A percentile compares a stretch with the other conserved stretches of the same genome.
These are phyloP conservation scores for Pyrenophora graminea DNA, from an alignment of 2,329 filamentous ascomycete species.

Conservation along the genomic window DNA sequence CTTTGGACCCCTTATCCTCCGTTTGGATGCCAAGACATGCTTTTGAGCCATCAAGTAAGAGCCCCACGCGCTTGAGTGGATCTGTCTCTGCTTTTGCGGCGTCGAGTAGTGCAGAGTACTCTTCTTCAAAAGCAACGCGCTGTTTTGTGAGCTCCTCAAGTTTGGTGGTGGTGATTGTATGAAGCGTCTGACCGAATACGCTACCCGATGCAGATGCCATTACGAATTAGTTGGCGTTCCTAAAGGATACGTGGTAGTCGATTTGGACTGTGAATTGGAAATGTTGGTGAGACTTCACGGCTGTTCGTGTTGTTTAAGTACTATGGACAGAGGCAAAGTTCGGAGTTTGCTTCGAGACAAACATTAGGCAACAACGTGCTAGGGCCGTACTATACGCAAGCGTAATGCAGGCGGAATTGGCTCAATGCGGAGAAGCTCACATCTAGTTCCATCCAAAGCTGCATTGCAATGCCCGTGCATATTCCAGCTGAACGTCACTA, in stretches of 20 bases:
- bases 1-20: constrained; percentile 7
- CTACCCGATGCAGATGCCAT: constrained; percentile 36
- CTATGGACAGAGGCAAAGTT: too few species aligned
- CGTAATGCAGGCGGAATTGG: too few species aligned
- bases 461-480: too few species aligned
- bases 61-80: constrained; percentile 28
- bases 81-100: constrained; percentile 21
- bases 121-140: constrained; percentile 35
- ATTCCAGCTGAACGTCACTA: too few species aligned
- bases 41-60: constrained; percentile 38
- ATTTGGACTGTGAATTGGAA: not conserved
- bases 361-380: too few species aligned
- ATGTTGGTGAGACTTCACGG: too few species aligned
- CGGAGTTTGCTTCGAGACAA: too few species aligned
- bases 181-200: constrained; percentile 42
- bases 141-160: constrained; percentile 46
- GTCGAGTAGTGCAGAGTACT: constrained; percentile 26
- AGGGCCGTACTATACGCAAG: too few species aligned
- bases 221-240: not conserved
- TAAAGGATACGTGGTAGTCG: not conserved
- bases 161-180: constrained; percentile 44
- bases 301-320: too few species aligned
- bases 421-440: too few species aligned
- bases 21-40: constrained; percentile 33
- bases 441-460: too few species aligned